Percentiles rank a stretch among this genome's conserved stretches.
These are phyloP conservation scores for Xylariaceae sp. DNA, from an alignment of 2,329 filamentous ascomycete species.

Conservation along the genomic window DNA sequence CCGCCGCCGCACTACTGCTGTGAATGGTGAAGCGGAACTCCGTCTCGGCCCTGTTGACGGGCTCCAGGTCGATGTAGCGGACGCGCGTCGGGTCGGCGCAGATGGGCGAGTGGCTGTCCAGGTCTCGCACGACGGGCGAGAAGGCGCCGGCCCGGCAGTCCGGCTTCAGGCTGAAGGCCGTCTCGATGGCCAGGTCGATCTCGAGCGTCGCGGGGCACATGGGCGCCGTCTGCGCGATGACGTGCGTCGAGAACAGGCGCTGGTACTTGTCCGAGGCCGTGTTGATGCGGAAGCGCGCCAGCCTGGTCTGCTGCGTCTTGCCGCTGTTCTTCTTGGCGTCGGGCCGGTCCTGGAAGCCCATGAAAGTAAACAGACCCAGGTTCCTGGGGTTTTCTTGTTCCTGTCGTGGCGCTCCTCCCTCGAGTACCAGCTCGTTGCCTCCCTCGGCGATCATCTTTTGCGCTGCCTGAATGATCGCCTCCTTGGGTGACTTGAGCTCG, in stretches of 20 bases:
- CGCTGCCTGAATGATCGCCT: slow-evolving; percentile 2
- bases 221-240: slow-evolving; percentile 30
- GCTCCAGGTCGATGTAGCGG: too few relatives aligned
- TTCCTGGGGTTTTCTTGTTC: too few relatives aligned
- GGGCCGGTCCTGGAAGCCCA: slow-evolving; percentile 19
- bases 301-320: slow-evolving; percentile 7
- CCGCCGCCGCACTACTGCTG: too few relatives aligned
- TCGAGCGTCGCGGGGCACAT: slow-evolving; percentile 32
- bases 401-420: too few relatives aligned
- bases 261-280: slow-evolving; percentile 27
- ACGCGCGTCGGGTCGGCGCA: slow-evolving; percentile 5
- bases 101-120: slow-evolving; percentile 10
- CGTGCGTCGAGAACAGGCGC: slow-evolving; percentile 27
- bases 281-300: slow-evolving; percentile 34
- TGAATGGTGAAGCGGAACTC: too few relatives aligned
- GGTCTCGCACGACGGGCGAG: slow-evolving; percentile 16
- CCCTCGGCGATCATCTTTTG: slow-evolving; percentile 1
- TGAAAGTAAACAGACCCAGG: slow-evolving; percentile 22
- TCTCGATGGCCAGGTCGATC: slow-evolving; percentile 24
- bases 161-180: slow-evolving; percentile 23
- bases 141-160: slow-evolving; percentile 10
- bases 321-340: too few relatives aligned
- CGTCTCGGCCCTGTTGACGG: too few relatives aligned
- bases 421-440: slow-evolving; percentile 2
- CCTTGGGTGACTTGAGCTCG: slow-evolving; percentile 17